A percentile compares a stretch with the other conserved stretches of the same genome.
These are phyloP conservation scores for Nigrospora osmanthi DNA, from an alignment of 2,329 filamentous ascomycete genomes.

Conservation along the genomic window DNA sequence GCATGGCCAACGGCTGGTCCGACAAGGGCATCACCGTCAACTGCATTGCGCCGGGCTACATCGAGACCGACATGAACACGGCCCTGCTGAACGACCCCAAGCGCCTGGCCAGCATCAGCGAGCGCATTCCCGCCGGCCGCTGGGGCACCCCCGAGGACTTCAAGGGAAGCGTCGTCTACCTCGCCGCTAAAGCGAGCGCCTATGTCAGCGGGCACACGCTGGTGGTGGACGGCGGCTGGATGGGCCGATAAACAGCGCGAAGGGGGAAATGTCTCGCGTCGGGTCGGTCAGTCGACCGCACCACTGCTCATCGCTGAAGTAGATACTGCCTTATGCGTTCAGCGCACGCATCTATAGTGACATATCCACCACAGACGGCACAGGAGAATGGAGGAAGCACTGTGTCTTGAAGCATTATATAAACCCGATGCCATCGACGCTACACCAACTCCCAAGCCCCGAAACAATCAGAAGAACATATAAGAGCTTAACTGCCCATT, in stretches of 20 bases:
- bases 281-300: too few species aligned
- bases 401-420: neutral
- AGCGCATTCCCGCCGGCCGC: constrained; percentile 40
- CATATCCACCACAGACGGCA: too few species aligned
- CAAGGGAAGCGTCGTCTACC: constrained; percentile 38
- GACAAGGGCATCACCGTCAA: constrained; percentile 27
- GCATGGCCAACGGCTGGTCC: constrained; percentile 49
- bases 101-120: constrained; percentile 27
- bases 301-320: neutral
- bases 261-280: neutral
- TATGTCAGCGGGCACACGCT: constrained; percentile 44
- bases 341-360: too few species aligned
- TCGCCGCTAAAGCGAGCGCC: constrained; percentile 37
- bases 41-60: constrained; percentile 31
- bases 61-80: constrained; percentile 38
- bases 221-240: constrained; percentile 45
- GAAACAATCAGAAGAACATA: neutral
- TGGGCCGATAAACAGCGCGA: constrained; percentile 17
- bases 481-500: constrained; percentile 20
- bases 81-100: constrained; percentile 27
- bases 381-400: too few species aligned
- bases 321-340: too few species aligned
- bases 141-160: constrained; percentile 43
- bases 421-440: neutral
- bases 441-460: neutral